Base-by-base conservation (phyloP, 2,329 filamentous ascomycete genomes). In the Dactylellina drechsleri region DNA sequence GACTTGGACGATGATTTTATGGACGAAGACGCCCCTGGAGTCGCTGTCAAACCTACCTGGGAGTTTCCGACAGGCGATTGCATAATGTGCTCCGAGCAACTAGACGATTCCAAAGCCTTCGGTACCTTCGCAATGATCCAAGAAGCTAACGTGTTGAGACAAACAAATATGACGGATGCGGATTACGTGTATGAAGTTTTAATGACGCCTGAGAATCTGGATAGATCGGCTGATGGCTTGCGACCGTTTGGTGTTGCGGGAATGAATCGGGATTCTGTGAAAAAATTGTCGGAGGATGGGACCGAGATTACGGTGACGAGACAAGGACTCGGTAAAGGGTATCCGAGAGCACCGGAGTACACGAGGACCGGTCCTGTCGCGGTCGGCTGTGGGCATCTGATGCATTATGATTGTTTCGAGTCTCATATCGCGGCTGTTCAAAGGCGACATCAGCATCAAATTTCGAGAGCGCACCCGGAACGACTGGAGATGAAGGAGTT, bases 371-470 rank as follows among this genome's bases (percentile, higher is more conserved):
- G 93, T 0, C 91, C 94, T 0, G 90, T 98, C 1, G 92, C 93
- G 10, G 92, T 91, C 41, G 92, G 94, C 8, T 99, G 95, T 82
- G 95, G 95, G 1, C 95, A 99, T 81, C 96, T 99, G 80, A 99
- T 99, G 95, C 95, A 99, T 82, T 98, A 92, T 81, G 89, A 88
- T 78, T 99, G 95, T 83, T 99, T 99, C 80, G 93, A 97, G 79
- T 88, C 91, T 47, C 99, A 98, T 80, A 91, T 92, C 77, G 88
- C 91, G 53, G 92, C 94, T 2, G 96, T 92, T 0, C 86, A 90
- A 62, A 87, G 93, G 74, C 88, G 95, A 45, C 96, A 99, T 80
- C 88, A 87, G 18, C 92, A 95, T 79, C 95, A 99, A 81, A 97
- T 99, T 81, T 93, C 95, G 6, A 88, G 95, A 13, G 92, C 97